phyloP scores from a whole-genome alignment of 768 basidiomycete species.

The Phlebiopsis gigantea region DNA sequence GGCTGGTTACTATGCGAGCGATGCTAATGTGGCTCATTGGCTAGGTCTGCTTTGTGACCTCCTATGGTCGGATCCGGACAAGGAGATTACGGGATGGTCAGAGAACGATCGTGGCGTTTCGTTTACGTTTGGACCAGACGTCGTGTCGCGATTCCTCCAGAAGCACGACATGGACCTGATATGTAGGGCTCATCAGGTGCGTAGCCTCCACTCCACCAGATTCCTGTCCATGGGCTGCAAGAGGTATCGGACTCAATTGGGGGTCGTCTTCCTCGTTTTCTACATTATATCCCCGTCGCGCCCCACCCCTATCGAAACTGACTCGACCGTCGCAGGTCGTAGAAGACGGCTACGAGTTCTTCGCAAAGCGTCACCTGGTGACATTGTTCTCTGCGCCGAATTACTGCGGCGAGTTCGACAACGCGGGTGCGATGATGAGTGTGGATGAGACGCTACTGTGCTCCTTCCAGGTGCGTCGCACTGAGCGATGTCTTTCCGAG shows the following conservation, averaged over 20 bases:
- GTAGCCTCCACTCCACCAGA: constrained; percentile 21
- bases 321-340: constrained; percentile 60
- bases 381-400: constrained; percentile 96
- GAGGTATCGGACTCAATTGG: not conserved
- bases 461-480: constrained; percentile 83
- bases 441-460: constrained; percentile 96
- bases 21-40: not conserved
- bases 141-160: constrained; percentile 96
- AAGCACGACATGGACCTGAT: constrained; percentile 99
- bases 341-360: constrained; percentile 99
- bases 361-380: constrained; percentile 94
- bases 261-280: not conserved
- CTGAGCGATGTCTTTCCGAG: not conserved
- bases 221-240: not conserved
- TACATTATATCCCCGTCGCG: not conserved
- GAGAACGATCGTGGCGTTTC: constrained; percentile 99
- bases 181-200: constrained; percentile 94
- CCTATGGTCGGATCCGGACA: constrained; percentile 98
- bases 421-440: constrained; percentile 99
- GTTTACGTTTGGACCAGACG: constrained; percentile 98
- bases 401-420: constrained; percentile 96
- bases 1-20: not conserved
- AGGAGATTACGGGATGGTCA: constrained; percentile 98
- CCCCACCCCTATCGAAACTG: not conserved
- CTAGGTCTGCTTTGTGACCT: constrained; percentile 91